Percentiles rank a stretch among this genome's conserved stretches.
phyloP scores from a whole-genome alignment of 2,329 filamentous ascomycete species.

The Botrytis cinerea region DNA sequence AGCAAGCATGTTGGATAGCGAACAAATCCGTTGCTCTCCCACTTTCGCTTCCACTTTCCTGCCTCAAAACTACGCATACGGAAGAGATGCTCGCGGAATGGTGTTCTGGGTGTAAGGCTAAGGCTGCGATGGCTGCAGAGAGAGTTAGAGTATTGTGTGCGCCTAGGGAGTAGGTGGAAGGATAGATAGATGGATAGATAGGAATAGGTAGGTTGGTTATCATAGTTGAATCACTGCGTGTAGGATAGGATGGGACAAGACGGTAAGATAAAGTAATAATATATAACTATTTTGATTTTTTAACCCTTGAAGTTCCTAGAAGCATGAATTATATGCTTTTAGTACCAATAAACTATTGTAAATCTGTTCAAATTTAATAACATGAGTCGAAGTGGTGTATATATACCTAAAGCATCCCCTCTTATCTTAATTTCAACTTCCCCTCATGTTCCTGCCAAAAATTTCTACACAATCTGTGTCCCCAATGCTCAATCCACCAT shows the following conservation, averaged over 20 bases:
- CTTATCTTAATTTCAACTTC: constrained; percentile 51
- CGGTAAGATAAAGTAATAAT: neutral
- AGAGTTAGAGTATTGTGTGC: neutral
- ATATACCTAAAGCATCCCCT: neutral
- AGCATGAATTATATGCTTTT: too few relatives aligned
- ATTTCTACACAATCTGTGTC: constrained; percentile 73
- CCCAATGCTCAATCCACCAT: constrained; percentile 94
- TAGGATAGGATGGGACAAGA: neutral
- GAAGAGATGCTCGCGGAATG: neutral
- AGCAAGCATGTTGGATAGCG: neutral
- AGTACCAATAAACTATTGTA: neutral
- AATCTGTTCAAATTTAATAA: neutral
- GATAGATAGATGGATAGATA: neutral
- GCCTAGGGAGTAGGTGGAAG: neutral
- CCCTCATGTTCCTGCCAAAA: constrained; percentile 83
- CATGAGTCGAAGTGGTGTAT: neutral
- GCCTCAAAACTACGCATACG: too few relatives aligned
- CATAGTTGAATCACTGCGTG: too few relatives aligned
- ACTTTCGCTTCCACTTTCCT: neutral
- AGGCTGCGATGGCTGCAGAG: neutral
- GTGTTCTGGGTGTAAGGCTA: neutral
- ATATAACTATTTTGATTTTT: neutral
- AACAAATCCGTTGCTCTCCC: neutral
- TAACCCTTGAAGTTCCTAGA: neutral
- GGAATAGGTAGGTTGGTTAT: neutral